These are phyloP conservation scores for Saitozyma podzolica DNA, from an alignment of 768 basidiomycete species.

Conservation along the genomic window DNA sequence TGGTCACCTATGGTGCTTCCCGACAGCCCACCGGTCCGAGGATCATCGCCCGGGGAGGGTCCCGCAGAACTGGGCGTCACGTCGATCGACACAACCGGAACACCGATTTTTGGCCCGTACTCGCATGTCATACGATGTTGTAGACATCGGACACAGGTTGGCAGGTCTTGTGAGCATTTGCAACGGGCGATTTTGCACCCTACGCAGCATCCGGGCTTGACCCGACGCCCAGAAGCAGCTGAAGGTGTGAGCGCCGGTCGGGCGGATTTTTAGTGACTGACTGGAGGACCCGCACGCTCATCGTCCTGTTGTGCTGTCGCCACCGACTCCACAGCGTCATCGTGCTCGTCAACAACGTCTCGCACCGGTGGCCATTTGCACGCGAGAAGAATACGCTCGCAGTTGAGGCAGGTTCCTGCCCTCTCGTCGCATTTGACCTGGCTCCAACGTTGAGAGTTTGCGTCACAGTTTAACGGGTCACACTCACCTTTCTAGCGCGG, in stretches of 20 bases:
- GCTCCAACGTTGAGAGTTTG: background rate
- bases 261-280: background rate
- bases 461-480: background rate
- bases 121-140: background rate
- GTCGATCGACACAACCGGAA: background rate
- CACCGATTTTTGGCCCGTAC: background rate
- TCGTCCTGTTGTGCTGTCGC: too few species aligned
- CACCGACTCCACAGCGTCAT: background rate
- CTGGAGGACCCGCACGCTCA: background rate
- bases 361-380: background rate
- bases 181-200: background rate
- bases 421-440: background rate
- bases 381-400: background rate
- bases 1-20: background rate
- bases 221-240: background rate
- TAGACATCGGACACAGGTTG: background rate
- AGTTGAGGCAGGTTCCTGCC: background rate
- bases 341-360: background rate
- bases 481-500: background rate
- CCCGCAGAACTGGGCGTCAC: background rate
- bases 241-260: background rate
- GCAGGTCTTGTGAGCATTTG: background rate
- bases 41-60: background rate
- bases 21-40: background rate
- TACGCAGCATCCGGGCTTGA: background rate